phyloP scores from a whole-genome alignment of 225 moss, liverwort and hornwort genomes.

The Bryoerythrophyllum caledonicum region DNA sequence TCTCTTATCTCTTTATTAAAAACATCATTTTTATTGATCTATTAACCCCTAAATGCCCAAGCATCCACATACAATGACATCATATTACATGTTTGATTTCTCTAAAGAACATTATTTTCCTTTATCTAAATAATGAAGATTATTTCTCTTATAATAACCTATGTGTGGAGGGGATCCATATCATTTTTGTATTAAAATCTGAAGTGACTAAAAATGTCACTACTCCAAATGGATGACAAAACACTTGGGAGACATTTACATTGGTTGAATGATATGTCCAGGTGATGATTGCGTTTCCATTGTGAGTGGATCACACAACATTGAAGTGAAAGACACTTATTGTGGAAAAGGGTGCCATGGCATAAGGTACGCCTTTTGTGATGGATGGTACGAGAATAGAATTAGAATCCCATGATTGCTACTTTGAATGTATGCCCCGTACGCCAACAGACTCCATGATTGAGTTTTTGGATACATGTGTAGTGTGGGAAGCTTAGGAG shows the following conservation, averaged over 20 bases:
- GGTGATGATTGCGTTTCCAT: constrained; percentile 57
- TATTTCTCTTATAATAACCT: too few species aligned
- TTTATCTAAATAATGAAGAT: too few species aligned
- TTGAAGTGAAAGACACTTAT: constrained; percentile 31
- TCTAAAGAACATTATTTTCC: too few species aligned
- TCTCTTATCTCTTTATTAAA: too few species aligned
- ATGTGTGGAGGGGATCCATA: too few species aligned
- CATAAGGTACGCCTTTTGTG: constrained; percentile 29
- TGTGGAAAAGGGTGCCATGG: constrained; percentile 52
- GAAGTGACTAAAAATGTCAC: too few species aligned
- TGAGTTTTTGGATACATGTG: neutral
- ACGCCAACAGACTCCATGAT: neutral
- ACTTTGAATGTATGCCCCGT: neutral
- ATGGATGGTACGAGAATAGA: neutral
- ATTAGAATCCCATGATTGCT: neutral
- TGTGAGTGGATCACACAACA: constrained; percentile 37
- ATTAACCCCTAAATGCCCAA: too few species aligned
- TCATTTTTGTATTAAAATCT: too few species aligned
- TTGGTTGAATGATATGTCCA: neutral
- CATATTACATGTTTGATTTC: too few species aligned
- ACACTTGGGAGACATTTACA: too few species aligned
- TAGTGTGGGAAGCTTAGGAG: constrained; percentile 48
- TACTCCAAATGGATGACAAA: too few species aligned
- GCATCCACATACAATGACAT: too few species aligned
- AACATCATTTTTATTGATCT: neutral